Conservation (phyloP, 192 early-diverging fungal species). For the Backusella tarrabulga region DNA sequence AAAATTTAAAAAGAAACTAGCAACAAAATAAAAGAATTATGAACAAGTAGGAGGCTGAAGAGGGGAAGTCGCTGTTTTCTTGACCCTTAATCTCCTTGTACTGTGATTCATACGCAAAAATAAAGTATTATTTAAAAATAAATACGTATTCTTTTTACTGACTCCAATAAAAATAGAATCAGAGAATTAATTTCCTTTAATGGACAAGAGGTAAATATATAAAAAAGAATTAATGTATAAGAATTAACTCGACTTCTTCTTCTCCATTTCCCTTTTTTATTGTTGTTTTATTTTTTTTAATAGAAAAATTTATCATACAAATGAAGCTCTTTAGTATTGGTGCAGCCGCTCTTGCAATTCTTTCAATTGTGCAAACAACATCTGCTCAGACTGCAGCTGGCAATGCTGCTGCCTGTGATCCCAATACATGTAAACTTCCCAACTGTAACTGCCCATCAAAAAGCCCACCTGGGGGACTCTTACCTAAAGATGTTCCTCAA, state of each 20-base stretch:
- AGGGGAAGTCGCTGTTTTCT: background rate
- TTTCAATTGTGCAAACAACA: background rate
- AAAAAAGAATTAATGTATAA: background rate
- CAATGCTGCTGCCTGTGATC: constrained; percentile 38
- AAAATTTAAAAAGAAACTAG: background rate
- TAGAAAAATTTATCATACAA: background rate
- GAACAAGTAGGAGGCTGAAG: constrained; percentile 1
- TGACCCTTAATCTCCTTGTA: constrained; percentile 6
- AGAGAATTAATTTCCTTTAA: background rate
- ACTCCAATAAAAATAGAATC: background rate
- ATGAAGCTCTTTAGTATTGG: constrained; percentile 19
- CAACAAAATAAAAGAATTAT: background rate
- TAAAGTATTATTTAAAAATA: background rate
- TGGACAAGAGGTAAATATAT: background rate
- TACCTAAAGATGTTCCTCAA: constrained; percentile 50
- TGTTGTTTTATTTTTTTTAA: background rate
- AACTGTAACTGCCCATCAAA: constrained; percentile 50
- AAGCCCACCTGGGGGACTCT: constrained; percentile 46
- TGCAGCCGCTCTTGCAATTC: constrained; percentile 7
- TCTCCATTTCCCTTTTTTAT: background rate
- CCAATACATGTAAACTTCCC: constrained; percentile 48
- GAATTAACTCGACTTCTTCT: background rate
- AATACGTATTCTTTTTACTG: background rate
- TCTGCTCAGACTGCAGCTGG: constrained; percentile 15
- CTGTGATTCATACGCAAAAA: background rate